phyloP scores from a whole-genome alignment of 805 yeast species.

The Soucietia sequanensis region DNA sequence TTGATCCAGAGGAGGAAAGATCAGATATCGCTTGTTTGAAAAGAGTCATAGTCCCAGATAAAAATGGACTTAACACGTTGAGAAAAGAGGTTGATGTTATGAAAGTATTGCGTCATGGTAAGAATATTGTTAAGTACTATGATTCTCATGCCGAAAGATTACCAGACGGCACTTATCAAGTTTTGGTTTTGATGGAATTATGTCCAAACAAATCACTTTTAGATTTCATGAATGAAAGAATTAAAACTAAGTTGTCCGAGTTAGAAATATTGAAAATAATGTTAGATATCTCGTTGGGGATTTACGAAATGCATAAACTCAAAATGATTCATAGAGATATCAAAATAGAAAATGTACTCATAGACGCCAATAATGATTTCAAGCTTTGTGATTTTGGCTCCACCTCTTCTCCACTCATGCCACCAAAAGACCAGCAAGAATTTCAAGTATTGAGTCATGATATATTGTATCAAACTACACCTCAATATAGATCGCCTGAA shows the following conservation, averaged over 20 bases:
- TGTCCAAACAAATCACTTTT: slow-evolving; percentile 85
- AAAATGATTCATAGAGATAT: slow-evolving; percentile 88
- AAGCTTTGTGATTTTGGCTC: slow-evolving; percentile 85
- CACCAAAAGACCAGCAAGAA: slow-evolving; percentile 65
- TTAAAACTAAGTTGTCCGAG: slow-evolving; percentile 75
- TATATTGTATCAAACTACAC: slow-evolving; percentile 76
- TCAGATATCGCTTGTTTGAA: slow-evolving; percentile 65
- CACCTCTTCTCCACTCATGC: slow-evolving; percentile 61
- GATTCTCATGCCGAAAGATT: slow-evolving; percentile 75
- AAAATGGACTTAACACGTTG: slow-evolving; percentile 60
- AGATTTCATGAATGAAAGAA: slow-evolving; percentile 86
- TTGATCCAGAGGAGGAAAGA: slow-evolving; percentile 45
- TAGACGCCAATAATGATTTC: slow-evolving; percentile 55
- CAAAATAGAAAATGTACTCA: slow-evolving; percentile 76
- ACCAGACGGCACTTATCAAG: slow-evolving; percentile 65
- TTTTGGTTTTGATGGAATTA: slow-evolving; percentile 86
- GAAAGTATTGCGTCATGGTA: slow-evolving; percentile 57
- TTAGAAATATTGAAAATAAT: slow-evolving; percentile 78
- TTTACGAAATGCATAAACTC: slow-evolving; percentile 79
- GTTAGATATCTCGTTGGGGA: slow-evolving; percentile 76
- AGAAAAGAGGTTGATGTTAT: slow-evolving; percentile 79
- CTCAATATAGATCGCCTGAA: slow-evolving; percentile 83
- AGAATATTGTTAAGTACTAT: slow-evolving; percentile 63
- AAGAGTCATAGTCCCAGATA: slow-evolving; percentile 71
- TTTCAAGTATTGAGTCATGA: slow-evolving; percentile 61